Conservation (phyloP, 2,329 filamentous ascomycete species). For the Aspergillus thermomutatus region DNA sequence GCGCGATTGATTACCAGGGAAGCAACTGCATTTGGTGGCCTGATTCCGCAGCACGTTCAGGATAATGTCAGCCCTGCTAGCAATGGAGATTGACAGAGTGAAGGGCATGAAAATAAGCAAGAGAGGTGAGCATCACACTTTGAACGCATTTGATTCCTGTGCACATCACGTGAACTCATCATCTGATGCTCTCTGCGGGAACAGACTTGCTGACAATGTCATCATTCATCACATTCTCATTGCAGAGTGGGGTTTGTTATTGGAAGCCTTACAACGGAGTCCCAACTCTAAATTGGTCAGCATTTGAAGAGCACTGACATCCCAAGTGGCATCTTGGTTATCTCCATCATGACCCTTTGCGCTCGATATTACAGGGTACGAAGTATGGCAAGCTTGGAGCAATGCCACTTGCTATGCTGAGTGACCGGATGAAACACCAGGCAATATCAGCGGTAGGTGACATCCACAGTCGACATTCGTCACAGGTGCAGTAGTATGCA, state of each 20-base stretch:
- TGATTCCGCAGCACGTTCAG: neutral
- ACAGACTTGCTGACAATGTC: too few relatives aligned
- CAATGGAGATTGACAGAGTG: neutral
- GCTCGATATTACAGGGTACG: neutral
- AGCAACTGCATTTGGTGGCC: neutral
- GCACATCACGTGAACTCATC: neutral
- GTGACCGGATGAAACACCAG: neutral
- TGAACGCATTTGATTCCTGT: neutral
- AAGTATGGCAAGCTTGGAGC: neutral
- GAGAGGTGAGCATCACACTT: neutral
- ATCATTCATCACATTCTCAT: neutral
- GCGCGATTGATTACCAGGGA: neutral
- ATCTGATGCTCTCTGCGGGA: neutral
- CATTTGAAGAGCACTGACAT: neutral
- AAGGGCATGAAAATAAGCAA: neutral
- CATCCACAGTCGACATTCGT: neutral
- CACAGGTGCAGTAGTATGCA: neutral
- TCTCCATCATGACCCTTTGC: neutral
- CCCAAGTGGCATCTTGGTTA: neutral
- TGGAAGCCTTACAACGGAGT: slow-evolving; percentile 11
- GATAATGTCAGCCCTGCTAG: neutral
- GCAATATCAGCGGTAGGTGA: neutral
- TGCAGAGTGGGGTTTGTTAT: slow-evolving; percentile 2
- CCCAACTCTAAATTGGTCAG: slow-evolving; percentile 4
- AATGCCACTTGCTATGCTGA: neutral